Evolutionary conservation across 192 early-diverging fungal species (phyloP).

Genomic region (Coemansia sp.): DNA sequence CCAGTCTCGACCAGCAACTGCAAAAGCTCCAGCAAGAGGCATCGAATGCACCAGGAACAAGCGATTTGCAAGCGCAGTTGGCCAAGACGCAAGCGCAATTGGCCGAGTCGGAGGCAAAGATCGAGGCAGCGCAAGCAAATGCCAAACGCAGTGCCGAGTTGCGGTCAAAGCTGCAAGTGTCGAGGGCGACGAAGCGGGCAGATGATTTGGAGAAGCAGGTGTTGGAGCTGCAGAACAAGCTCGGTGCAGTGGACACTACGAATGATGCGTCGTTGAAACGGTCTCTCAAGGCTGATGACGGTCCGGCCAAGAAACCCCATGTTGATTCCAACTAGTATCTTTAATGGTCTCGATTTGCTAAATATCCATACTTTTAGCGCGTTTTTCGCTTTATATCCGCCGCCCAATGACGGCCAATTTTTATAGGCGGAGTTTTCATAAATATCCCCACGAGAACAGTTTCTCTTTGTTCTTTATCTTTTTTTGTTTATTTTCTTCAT

Average conservation of each 20-base stretch:
- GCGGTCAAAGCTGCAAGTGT: slow-evolving; percentile 53
- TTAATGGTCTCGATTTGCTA: not conserved
- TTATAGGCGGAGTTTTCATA: slow-evolving; percentile 4
- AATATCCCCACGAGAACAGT: not conserved
- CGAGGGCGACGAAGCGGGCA: slow-evolving; percentile 50
- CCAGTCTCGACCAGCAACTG: slow-evolving; percentile 33
- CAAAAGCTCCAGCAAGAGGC: slow-evolving; percentile 8
- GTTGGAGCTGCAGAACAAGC: slow-evolving; percentile 24
- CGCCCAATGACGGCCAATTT: not conserved
- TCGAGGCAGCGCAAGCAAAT: slow-evolving; percentile 36
- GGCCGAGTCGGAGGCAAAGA: slow-evolving; percentile 42
- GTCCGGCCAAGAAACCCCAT: slow-evolving; percentile 46
- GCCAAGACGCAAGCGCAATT: slow-evolving; percentile 42
- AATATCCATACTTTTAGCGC: not conserved
- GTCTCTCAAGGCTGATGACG: slow-evolving; percentile 23
- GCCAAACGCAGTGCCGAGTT: slow-evolving; percentile 49
- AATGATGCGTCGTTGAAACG: slow-evolving; percentile 30
- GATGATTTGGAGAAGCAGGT: slow-evolving; percentile 46
- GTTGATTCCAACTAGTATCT: slow-evolving; percentile 12
- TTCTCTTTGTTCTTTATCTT: not conserved
- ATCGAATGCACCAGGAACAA: slow-evolving; percentile 1
- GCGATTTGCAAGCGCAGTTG: slow-evolving; percentile 33
- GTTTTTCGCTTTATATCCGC: not conserved
- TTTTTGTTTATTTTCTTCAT: slow-evolving; percentile 3
- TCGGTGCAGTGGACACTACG: slow-evolving; percentile 5